Percentiles rank a stretch among this genome's conserved stretches.
These are phyloP conservation scores for Polytolypa hystricis DNA, from an alignment of 2,329 filamentous ascomycete species.

Conservation along the genomic window DNA sequence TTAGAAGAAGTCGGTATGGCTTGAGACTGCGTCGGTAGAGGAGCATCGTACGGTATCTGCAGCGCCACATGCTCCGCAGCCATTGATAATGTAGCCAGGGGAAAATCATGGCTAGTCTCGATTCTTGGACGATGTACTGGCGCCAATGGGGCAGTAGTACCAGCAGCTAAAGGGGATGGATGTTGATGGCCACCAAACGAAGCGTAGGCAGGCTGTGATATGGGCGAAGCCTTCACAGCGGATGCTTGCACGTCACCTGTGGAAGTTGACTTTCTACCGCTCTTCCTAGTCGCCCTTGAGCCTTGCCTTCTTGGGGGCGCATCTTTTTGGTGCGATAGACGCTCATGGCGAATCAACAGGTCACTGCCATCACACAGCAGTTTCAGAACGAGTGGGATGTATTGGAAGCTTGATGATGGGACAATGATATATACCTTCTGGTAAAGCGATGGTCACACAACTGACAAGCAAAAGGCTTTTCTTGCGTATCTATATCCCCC, in stretches of 20 bases:
- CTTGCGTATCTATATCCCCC: constrained; percentile 22
- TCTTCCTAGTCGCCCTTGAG: constrained; percentile 15
- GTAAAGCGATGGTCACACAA: constrained; percentile 33
- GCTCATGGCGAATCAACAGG: constrained; percentile 30
- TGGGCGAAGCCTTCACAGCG: background rate
- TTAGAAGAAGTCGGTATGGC: too few species aligned
- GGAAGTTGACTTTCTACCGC: constrained; percentile 10
- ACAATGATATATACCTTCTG: constrained; percentile 28
- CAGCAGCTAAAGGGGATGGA: background rate
- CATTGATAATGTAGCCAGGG: constrained; percentile 30
- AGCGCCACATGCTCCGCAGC: constrained; percentile 31
- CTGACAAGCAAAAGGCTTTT: constrained; percentile 30
- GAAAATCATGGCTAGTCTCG: constrained; percentile 18
- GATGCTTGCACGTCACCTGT: background rate
- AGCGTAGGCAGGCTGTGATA: background rate
- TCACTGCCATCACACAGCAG: constrained; percentile 18
- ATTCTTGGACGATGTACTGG: constrained; percentile 13
- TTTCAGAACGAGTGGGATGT: constrained; percentile 8
- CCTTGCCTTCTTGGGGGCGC: constrained; percentile 5
- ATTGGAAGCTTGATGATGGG: too few species aligned
- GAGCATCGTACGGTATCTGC: constrained; percentile 14
- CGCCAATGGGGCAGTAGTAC: background rate
- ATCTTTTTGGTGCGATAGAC: constrained; percentile 25
- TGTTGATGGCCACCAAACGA: background rate
- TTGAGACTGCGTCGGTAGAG: constrained; percentile 6